These are phyloP conservation scores for Neurospora sp. DNA, from an alignment of 495 filamentous ascomycete genomes.

Conservation along the genomic window DNA sequence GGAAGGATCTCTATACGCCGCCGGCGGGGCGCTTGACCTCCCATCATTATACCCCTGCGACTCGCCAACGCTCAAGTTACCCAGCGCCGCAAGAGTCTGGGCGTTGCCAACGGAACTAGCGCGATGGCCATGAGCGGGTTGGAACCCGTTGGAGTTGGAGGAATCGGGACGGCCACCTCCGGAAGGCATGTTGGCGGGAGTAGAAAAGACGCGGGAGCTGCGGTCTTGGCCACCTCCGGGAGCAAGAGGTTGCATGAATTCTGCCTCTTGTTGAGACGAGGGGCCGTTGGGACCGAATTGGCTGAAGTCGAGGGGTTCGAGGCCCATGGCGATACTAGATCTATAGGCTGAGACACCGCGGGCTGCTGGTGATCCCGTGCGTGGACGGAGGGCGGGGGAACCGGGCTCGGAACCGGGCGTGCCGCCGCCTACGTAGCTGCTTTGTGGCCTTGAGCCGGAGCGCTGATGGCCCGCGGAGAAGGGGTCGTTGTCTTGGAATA, in stretches of 20 bases:
- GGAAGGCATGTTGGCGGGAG: background rate
- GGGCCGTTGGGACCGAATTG: background rate
- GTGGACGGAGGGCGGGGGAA: slow-evolving; percentile 23
- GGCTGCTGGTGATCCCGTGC: slow-evolving; percentile 20
- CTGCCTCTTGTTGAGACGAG: background rate
- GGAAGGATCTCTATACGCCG: background rate
- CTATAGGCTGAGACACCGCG: slow-evolving; percentile 24
- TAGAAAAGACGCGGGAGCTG: background rate
- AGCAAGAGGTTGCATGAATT: background rate
- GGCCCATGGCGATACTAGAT: slow-evolving; percentile 35
- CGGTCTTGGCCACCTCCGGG: background rate
- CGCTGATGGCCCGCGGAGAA: background rate
- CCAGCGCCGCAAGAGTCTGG: background rate
- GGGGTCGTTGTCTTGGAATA: slow-evolving; percentile 9
- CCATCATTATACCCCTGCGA: background rate
- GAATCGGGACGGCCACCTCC: background rate
- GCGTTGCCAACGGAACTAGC: background rate
- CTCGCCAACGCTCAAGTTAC: background rate
- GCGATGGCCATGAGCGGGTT: background rate
- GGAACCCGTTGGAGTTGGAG: background rate
- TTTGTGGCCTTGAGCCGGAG: background rate
- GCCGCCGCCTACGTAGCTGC: background rate
- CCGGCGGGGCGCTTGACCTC: background rate
- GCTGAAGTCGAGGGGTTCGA: slow-evolving; percentile 27
- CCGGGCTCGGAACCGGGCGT: slow-evolving; percentile 11